These are phyloP conservation scores for Mycena kentingensis DNA, from an alignment of 768 basidiomycete species.

Conservation along the genomic window DNA sequence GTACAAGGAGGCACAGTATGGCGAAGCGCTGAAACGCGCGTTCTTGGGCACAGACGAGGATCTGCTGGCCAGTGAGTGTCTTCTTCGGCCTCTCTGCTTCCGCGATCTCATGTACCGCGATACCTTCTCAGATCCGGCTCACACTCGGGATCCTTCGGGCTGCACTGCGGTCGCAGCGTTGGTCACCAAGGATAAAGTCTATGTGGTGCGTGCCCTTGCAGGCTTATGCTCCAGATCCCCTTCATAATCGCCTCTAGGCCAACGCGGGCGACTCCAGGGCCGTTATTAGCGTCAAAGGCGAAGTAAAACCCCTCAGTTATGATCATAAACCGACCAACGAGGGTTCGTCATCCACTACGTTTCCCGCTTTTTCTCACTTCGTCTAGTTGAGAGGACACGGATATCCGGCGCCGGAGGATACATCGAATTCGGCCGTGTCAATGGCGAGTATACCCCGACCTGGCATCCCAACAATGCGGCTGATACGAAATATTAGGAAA, in stretches of 20 bases:
- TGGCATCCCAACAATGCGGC: neutral
- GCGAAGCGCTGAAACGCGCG: slow-evolving; percentile 78
- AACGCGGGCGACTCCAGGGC: slow-evolving; percentile 97
- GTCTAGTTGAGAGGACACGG: slow-evolving; percentile 76
- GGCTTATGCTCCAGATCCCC: slow-evolving; percentile 4
- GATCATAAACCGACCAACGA: slow-evolving; percentile 96
- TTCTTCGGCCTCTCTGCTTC: slow-evolving; percentile 2
- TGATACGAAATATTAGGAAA: slow-evolving; percentile 61
- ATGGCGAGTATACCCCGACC: slow-evolving; percentile 56
- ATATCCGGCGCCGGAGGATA: slow-evolving; percentile 93
- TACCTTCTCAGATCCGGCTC: slow-evolving; percentile 67
- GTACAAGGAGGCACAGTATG: slow-evolving; percentile 71
- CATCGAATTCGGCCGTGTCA: slow-evolving; percentile 95
- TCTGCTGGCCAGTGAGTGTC: slow-evolving; percentile 71
- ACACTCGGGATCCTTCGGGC: slow-evolving; percentile 90
- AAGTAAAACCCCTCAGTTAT: slow-evolving; percentile 84
- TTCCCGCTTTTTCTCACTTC: slow-evolving; percentile 12
- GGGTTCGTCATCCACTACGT: slow-evolving; percentile 39
- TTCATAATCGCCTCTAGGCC: slow-evolving; percentile 56
- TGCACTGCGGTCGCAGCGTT: slow-evolving; percentile 93
- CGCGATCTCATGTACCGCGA: slow-evolving; percentile 20
- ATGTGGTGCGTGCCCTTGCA: slow-evolving; percentile 58
- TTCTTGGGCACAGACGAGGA: slow-evolving; percentile 97
- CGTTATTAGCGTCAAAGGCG: slow-evolving; percentile 82
- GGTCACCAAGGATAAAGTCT: slow-evolving; percentile 79